Conservation (phyloP, 192 early-diverging fungal species). For the Glomus cerebriforme region DNA sequence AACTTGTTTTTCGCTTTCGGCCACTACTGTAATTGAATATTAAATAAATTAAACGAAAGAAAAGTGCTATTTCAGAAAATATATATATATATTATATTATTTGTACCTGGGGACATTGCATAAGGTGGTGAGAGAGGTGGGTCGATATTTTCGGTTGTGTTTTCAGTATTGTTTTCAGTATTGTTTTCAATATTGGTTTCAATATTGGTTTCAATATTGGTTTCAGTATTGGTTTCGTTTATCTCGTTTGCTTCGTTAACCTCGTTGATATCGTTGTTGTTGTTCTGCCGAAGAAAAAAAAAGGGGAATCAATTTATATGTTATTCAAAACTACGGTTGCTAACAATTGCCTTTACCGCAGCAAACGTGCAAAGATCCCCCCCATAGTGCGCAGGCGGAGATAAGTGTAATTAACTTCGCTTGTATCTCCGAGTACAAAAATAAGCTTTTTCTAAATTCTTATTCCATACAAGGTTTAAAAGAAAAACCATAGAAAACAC, state of each 20-base stretch:
- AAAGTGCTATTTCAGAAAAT: not conserved
- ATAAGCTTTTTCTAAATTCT: not conserved
- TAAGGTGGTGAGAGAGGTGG: conserved; percentile 18
- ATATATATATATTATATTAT: not conserved
- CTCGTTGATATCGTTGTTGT: not conserved
- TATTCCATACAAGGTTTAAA: not conserved
- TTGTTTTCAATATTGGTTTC: not conserved
- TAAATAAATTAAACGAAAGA: not conserved
- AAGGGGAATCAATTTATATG: not conserved
- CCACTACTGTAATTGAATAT: not conserved
- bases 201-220: not conserved
- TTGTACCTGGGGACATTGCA: conserved; percentile 32
- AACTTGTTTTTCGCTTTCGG: conserved; percentile 1
- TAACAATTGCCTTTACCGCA: not conserved
- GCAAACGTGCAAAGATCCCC: not conserved
- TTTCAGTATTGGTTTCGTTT: not conserved
- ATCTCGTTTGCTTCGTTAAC: not conserved
- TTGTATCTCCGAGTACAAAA: not conserved
- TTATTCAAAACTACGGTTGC: not conserved
- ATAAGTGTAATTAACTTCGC: not conserved
- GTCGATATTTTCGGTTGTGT: not conserved
- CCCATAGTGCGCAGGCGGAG: not conserved
- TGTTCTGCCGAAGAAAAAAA: not conserved
- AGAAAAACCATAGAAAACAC: not conserved
- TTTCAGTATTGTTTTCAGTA: not conserved